Percentiles rank a stretch among this genome's conserved stretches.
Conservation (phyloP, 768 basidiomycete species). For the Termitomyces titanicus region DNA sequence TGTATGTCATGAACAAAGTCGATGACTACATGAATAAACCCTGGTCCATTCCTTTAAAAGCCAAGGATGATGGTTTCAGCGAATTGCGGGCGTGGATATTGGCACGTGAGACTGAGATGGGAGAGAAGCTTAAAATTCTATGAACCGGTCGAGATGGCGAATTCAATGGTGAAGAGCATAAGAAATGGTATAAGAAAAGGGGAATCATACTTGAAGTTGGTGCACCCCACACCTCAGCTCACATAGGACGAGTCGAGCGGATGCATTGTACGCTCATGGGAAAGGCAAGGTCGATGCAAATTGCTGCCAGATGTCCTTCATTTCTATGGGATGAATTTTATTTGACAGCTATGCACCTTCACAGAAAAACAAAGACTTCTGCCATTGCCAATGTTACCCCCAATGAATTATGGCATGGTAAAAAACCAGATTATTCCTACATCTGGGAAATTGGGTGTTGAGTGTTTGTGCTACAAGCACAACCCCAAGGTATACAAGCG, state of each 20-base stretch:
- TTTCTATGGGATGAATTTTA: too few relatives aligned
- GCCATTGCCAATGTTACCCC: slow-evolving; percentile 12
- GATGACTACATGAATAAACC: not conserved
- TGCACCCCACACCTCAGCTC: not conserved
- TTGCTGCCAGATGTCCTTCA: slow-evolving; percentile 15
- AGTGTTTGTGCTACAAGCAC: too few relatives aligned
- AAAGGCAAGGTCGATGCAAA: slow-evolving; percentile 21
- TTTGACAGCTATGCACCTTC: too few relatives aligned
- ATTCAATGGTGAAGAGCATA: too few relatives aligned
- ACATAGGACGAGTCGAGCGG: slow-evolving; percentile 23
- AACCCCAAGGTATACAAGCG: too few relatives aligned
- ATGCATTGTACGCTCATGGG: slow-evolving; percentile 25
- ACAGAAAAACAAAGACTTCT: slow-evolving; percentile 1
- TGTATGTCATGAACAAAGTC: not conserved
- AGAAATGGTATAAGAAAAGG: too few relatives aligned
- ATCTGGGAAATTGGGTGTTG: slow-evolving; percentile 21
- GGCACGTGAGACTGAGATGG: slow-evolving; percentile 16
- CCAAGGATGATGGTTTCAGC: not conserved
- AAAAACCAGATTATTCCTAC: slow-evolving; percentile 22
- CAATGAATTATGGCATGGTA: slow-evolving; percentile 16
- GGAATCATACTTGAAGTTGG: not conserved
- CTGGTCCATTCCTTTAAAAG: too few relatives aligned
- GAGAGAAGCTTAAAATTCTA: slow-evolving; percentile 9
- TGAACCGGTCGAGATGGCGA: too few relatives aligned
- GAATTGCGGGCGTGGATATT: slow-evolving; percentile 27